These are phyloP conservation scores for Pseudonitzschia multistriata DNA, from an alignment of 108 stramenopile genomes.

Conservation along the genomic window DNA sequence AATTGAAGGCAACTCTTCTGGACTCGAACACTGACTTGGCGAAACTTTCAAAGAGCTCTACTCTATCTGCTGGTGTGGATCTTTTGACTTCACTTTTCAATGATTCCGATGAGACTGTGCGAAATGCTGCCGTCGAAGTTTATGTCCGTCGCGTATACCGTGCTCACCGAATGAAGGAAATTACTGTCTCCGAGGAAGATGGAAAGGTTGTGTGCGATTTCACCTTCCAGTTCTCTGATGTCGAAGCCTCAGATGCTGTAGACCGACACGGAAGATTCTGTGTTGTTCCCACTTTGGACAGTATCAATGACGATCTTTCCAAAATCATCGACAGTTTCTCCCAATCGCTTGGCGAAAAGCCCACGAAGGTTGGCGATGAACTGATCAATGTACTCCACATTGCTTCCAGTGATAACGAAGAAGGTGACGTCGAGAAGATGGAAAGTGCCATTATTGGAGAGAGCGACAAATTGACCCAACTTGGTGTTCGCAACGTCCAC, in stretches of 20 bases:
- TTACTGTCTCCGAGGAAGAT: slow-evolving; percentile 58
- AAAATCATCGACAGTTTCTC: slow-evolving; percentile 62
- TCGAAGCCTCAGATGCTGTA: slow-evolving; percentile 59
- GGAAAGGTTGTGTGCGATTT: slow-evolving; percentile 80
- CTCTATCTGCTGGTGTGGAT: slow-evolving; percentile 92
- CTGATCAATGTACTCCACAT: slow-evolving; percentile 86
- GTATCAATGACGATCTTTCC: slow-evolving; percentile 54
- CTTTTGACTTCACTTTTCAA: slow-evolving; percentile 86
- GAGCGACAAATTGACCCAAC: slow-evolving; percentile 54
- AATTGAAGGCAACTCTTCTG: slow-evolving; percentile 67
- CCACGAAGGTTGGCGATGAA: slow-evolving; percentile 49
- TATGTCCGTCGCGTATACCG: slow-evolving; percentile 96
- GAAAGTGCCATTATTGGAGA: slow-evolving; percentile 55
- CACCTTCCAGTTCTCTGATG: slow-evolving; percentile 88
- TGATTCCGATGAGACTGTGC: slow-evolving; percentile 70
- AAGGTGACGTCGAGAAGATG: slow-evolving; percentile 42
- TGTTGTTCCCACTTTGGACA: slow-evolving; percentile 50
- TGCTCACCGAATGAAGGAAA: slow-evolving; percentile 75
- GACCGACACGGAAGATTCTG: slow-evolving; percentile 67
- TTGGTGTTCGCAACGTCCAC: slow-evolving; percentile 85
- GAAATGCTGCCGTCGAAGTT: slow-evolving; percentile 73
- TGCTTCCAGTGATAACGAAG: slow-evolving; percentile 42
- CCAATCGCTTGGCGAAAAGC: slow-evolving; percentile 47
- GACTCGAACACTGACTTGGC: slow-evolving; percentile 62
- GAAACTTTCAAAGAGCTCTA: slow-evolving; percentile 63